Conservation (phyloP, 805 yeast species). For the Nadsonia fulvescens region DNA sequence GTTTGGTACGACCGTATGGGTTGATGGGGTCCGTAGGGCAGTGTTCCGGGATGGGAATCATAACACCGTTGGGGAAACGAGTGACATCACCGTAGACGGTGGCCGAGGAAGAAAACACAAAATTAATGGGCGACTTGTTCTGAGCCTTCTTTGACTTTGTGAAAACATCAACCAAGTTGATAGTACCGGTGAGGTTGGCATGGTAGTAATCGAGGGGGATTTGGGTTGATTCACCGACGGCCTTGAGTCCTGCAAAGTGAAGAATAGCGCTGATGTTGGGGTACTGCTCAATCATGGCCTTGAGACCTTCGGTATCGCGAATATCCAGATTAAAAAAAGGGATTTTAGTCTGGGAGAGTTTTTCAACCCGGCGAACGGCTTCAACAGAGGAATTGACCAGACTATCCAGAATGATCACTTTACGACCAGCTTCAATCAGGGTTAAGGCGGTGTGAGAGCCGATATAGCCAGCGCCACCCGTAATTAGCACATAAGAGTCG, state of each 20-base stretch:
- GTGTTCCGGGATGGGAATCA: constrained; percentile 64
- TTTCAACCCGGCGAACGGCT: constrained; percentile 35
- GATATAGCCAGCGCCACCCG: constrained; percentile 80
- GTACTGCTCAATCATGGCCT: constrained; percentile 29
- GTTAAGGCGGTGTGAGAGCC: constrained; percentile 52
- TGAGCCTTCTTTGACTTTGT: too few relatives aligned
- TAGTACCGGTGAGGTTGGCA: constrained; percentile 49
- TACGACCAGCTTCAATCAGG: constrained; percentile 31
- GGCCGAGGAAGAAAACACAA: constrained; percentile 66
- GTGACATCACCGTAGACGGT: constrained; percentile 76
- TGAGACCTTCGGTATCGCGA: constrained; percentile 30
- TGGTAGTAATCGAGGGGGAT: constrained; percentile 53
- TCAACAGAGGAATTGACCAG: constrained; percentile 48
- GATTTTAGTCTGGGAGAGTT: constrained; percentile 27
- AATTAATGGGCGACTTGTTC: constrained; percentile 27
- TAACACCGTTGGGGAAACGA: constrained; percentile 43
- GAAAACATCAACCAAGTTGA: constrained; percentile 37
- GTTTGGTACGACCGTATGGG: constrained; percentile 64
- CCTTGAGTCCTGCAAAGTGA: constrained; percentile 72
- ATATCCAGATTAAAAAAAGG: constrained; percentile 45
- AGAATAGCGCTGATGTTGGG: constrained; percentile 37
- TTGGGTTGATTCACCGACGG: constrained; percentile 60
- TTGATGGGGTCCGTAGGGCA: constrained; percentile 61
- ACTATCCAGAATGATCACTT: constrained; percentile 60
- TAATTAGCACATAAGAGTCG: constrained; percentile 51